Evolutionary conservation across 768 basidiomycete genomes (phyloP), one percentile per base, ranked within the genome.

Genomic region (Agrocybe praecox): DNA sequence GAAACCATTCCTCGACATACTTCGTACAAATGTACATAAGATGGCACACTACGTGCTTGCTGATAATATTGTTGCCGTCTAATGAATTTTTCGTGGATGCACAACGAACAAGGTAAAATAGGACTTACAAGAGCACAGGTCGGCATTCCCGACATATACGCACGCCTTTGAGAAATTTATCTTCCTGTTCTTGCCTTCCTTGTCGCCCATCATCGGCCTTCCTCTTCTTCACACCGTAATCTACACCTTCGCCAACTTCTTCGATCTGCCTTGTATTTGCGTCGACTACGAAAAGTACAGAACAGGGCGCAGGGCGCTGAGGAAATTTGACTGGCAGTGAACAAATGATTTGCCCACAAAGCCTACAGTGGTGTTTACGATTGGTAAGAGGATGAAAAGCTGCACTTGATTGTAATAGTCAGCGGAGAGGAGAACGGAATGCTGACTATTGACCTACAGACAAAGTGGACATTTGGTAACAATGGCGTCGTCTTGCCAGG

Each of bases 331-430:
- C 76, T 0, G 94, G 93, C 5, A 97, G 79, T 1, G 95, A 90
- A 66, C 96, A 98, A 12, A 98, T 86, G 40, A 98, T 91, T 53
- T 88, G 80, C 0, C 96, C 96, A 62, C 96, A 98, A 14, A 98
- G 76, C 9, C 96, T 87, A 68, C 96, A 98, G 67, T 98, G 96
- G 63, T 98, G 96, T 73, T 96, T 96, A 14, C 96, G 86, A 62
- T 94, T 96, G 1, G 94, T 92, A 2, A 98, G 73, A 0, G 92
- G 85, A 67, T 95, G 91, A 68, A 98, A 98, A 1, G 89, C 84
- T 49, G 83, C 80, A 62, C 84, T 85, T 55, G 45, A 29, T 22
- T 33, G 12, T 18, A 14, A 32, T 19, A n/a, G 40, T 60, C 21
- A 40, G 32, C 29, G 29, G 21, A 46, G 49, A 51, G 21, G 26